Percentiles rank a stretch among this genome's conserved stretches.
Evolutionary conservation across 257 asterid species (phyloP).

Genomic region (Thymus mandschuricus): DNA sequence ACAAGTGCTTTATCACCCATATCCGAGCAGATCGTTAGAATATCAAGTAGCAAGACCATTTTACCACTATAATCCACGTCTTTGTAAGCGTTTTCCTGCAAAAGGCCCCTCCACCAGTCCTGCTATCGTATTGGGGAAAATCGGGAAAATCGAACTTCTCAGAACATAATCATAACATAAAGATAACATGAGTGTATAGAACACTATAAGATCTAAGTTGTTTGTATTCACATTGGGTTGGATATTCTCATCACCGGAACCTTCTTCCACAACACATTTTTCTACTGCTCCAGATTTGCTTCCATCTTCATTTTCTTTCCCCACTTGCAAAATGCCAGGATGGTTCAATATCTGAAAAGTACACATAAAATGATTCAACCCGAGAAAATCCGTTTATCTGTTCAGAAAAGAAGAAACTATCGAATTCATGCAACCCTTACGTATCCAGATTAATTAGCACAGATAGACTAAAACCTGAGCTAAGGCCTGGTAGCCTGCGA

Average conservation of each 20-base stretch:
- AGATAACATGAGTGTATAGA: too few species aligned
- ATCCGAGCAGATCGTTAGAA: conserved; percentile 74
- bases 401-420: too few species aligned
- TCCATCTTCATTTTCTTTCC: conserved; percentile 66
- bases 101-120: conserved; percentile 96
- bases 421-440: background rate
- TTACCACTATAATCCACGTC: conserved; percentile 82
- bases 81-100: conserved; percentile 55
- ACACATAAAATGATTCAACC: conserved; percentile 10
- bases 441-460: background rate
- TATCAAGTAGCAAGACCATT: conserved; percentile 90
- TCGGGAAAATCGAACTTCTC: background rate
- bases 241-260: conserved; percentile 82
- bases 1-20: conserved; percentile 90
- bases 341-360: conserved; percentile 85
- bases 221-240: conserved; percentile 49
- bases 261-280: conserved; percentile 58
- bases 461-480: conserved; percentile 65
- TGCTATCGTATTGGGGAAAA: conserved; percentile 27
- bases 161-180: background rate
- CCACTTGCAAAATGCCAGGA: conserved; percentile 89
- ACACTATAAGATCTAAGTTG: too few species aligned
- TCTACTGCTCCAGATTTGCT: conserved; percentile 63
- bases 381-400: background rate
- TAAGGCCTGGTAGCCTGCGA: conserved; percentile 89